These are phyloP conservation scores for Plasmodium coatneyi DNA, from an alignment of 169 alveolate species.

Conservation along the genomic window DNA sequence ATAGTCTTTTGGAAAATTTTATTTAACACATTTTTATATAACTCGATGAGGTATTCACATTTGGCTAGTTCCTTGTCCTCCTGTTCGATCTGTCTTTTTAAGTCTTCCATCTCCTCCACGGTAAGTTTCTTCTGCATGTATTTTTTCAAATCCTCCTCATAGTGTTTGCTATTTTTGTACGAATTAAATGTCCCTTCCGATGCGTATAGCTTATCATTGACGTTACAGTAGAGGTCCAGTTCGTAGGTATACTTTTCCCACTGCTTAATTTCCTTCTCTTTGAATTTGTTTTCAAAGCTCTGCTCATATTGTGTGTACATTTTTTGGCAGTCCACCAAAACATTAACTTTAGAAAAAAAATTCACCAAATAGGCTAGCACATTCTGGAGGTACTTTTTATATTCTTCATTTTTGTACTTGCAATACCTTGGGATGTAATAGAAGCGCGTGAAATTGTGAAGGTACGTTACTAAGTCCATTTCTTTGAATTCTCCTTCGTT, in stretches of 20 bases:
- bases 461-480: slow-evolving; percentile 84
- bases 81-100: slow-evolving; percentile 72
- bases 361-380: slow-evolving; percentile 78
- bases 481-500: slow-evolving; percentile 79
- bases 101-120: slow-evolving; percentile 81
- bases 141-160: slow-evolving; percentile 91
- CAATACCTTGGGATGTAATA: slow-evolving; percentile 86
- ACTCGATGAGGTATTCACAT: slow-evolving; percentile 87
- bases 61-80: slow-evolving; percentile 87
- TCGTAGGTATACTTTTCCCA: slow-evolving; percentile 86
- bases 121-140: slow-evolving; percentile 86
- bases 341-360: slow-evolving; percentile 82
- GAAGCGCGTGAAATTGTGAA: slow-evolving; percentile 82
- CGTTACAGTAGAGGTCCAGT: slow-evolving; percentile 83
- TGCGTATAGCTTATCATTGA: slow-evolving; percentile 87
- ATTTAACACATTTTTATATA: slow-evolving; percentile 87
- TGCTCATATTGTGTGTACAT: slow-evolving; percentile 80
- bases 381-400: slow-evolving; percentile 78
- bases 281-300: slow-evolving; percentile 83
- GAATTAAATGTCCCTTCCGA: slow-evolving; percentile 87
- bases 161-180: slow-evolving; percentile 86
- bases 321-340: slow-evolving; percentile 79
- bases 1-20: slow-evolving; percentile 90
- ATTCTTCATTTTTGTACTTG: slow-evolving; percentile 83
- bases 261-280: slow-evolving; percentile 65